Percentiles rank a stretch among this genome's conserved stretches.
Evolutionary conservation across 371 early-diverging fungal species (phyloP).

Genomic region (Basidiobolus meristosporus): DNA sequence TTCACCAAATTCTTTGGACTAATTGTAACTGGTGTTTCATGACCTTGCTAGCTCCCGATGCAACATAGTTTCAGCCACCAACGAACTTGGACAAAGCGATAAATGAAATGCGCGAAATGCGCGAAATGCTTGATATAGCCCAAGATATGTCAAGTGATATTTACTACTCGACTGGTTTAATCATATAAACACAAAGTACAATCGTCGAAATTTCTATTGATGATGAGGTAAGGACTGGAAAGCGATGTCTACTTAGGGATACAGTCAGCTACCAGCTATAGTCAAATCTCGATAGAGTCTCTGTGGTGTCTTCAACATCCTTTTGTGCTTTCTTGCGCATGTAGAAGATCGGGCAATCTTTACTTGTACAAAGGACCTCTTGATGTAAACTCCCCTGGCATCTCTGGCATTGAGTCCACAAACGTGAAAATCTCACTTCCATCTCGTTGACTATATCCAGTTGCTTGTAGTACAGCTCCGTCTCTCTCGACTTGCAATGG

Average conservation of each 20-base stretch:
- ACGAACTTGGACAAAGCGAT: no score
- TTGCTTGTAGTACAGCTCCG: constrained; percentile 61
- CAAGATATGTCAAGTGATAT: no score
- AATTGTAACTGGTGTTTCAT: no score
- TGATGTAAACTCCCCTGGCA: constrained; percentile 95
- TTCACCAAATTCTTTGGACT: no score
- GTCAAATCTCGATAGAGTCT: constrained; percentile 36
- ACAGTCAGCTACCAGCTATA: constrained; percentile 25
- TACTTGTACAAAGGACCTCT: constrained; percentile 94
- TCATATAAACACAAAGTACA: no score
- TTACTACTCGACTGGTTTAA: no score
- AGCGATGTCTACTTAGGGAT: neutral
- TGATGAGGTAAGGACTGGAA: no score
- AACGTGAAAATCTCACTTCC: constrained; percentile 63
- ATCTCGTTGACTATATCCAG: constrained; percentile 38
- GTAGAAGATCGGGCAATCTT: constrained; percentile 98
- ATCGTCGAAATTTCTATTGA: no score
- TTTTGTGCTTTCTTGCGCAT: constrained; percentile 98
- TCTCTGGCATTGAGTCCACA: constrained; percentile 99
- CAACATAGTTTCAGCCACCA: no score
- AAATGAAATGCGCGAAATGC: no score
- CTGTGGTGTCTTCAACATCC: constrained; percentile 64
- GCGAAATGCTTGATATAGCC: no score
- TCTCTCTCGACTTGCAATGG: constrained; percentile 52
- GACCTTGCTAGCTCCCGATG: no score